Evolutionary conservation across 441 rosid genomes (phyloP).

Genomic region (Corymbia citriodora): DNA sequence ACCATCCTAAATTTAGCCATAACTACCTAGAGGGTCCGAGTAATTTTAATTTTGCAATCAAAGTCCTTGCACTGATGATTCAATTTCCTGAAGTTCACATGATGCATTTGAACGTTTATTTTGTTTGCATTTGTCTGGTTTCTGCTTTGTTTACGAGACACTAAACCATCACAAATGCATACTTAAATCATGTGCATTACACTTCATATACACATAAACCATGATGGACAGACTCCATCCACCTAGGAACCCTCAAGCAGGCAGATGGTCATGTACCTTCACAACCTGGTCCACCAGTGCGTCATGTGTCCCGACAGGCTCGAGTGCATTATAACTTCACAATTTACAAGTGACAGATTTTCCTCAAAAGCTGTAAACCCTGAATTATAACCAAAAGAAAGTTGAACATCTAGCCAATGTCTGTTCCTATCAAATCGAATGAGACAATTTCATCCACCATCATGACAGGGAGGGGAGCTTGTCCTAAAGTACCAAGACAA

Average conservation of each 20-base stretch:
- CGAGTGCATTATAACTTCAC: rapidly evolving
- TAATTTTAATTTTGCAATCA: not conserved
- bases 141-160: not conserved
- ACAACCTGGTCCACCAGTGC: not conserved
- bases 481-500: not conserved
- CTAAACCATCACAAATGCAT: not conserved
- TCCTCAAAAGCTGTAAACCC: not conserved
- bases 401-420: not conserved
- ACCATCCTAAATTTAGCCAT: not conserved
- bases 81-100: not conserved
- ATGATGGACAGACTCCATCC: not conserved
- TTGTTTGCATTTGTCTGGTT: not conserved
- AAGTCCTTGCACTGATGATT: not conserved
- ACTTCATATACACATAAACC: not conserved
- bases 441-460: not conserved
- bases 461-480: not conserved
- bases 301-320: not conserved
- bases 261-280: not conserved
- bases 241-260: no score
- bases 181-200: not conserved
- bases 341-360: not conserved
- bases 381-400: not conserved
- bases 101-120: not conserved
- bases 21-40: not conserved
- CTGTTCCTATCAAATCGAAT: not conserved